phyloP scores from a whole-genome alignment of 306 rosid genomes.

The Castanopsis chinensis region DNA sequence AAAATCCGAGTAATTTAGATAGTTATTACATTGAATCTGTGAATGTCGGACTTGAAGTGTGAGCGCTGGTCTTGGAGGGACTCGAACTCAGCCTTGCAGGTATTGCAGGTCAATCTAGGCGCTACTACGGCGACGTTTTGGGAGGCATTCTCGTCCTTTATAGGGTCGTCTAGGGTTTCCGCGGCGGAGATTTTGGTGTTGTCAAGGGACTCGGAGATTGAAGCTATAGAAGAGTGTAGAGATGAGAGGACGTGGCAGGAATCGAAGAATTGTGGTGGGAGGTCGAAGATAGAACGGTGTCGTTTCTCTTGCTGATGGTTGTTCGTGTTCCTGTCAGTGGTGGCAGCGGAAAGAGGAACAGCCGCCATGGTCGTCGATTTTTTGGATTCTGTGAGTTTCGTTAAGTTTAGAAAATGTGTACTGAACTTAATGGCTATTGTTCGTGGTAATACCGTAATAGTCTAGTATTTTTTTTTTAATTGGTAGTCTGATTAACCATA shows the following conservation, averaged over 20 bases:
- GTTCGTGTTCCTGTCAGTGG: constrained; percentile 8
- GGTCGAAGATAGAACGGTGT: constrained; percentile 62
- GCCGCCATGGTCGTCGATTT: constrained; percentile 43
- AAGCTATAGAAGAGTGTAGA: constrained; percentile 31
- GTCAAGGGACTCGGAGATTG: constrained; percentile 30
- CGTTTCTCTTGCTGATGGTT: constrained; percentile 47
- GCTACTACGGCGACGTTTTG: constrained; percentile 34
- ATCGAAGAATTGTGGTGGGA: constrained; percentile 57
- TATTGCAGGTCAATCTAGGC: constrained; percentile 76
- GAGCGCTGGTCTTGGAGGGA: constrained; percentile 91
- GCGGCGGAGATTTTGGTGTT: constrained; percentile 1
- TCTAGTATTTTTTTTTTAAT: no score
- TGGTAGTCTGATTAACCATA: no score
- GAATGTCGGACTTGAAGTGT: constrained; percentile 92
- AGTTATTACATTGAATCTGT: constrained; percentile 79
- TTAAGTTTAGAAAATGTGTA: no score
- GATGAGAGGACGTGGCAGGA: constrained; percentile 59
- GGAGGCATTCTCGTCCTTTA: constrained; percentile 26
- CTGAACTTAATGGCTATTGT: no score
- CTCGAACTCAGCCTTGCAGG: constrained; percentile 80
- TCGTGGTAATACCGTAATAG: no score
- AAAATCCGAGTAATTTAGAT: not conserved
- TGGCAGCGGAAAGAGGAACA: constrained; percentile 6
- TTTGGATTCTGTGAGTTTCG: not conserved
- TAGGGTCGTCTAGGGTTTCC: constrained; percentile 34